These are phyloP conservation scores for Solanum pimpinellifolium DNA, from an alignment of 257 asterid species.

Conservation along the genomic window DNA sequence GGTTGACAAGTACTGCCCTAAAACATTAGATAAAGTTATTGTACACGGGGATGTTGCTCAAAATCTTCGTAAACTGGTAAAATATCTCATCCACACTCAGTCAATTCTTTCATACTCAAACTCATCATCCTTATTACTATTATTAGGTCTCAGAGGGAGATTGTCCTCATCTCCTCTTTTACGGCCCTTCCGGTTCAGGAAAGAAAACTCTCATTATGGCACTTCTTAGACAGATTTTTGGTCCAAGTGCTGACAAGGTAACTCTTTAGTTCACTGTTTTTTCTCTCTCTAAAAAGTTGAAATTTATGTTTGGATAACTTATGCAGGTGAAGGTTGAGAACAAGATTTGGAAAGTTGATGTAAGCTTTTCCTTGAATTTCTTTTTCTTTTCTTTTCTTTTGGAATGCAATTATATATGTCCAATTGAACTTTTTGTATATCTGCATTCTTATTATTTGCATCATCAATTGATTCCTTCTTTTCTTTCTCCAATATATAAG, in stretches of 20 bases:
- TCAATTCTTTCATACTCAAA: background rate
- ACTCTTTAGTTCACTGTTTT: background rate
- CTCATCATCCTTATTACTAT: background rate
- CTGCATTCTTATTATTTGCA: background rate
- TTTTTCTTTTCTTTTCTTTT: background rate
- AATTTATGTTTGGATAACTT: background rate
- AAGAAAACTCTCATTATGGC: slow-evolving; percentile 98
- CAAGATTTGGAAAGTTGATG: slow-evolving; percentile 92
- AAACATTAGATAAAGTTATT: slow-evolving; percentile 75
- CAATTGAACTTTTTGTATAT: background rate
- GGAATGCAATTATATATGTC: background rate
- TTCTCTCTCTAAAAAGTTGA: background rate
- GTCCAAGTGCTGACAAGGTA: slow-evolving; percentile 91
- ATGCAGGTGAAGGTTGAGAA: slow-evolving; percentile 92
- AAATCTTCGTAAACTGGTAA: slow-evolving; percentile 88
- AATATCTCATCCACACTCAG: background rate
- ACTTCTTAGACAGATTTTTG: slow-evolving; percentile 85
- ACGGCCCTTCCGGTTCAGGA: slow-evolving; percentile 95
- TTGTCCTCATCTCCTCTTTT: slow-evolving; percentile 91
- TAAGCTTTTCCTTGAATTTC: slow-evolving; percentile 24
- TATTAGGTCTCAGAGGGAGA: slow-evolving; percentile 83
- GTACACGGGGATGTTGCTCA: slow-evolving; percentile 80
- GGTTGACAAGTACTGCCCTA: slow-evolving; percentile 96
- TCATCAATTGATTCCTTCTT: background rate
- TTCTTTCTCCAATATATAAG: background rate